Base-by-base conservation (phyloP, 176 grass and related monocot genomes). In the Musa beccarii region DNA sequence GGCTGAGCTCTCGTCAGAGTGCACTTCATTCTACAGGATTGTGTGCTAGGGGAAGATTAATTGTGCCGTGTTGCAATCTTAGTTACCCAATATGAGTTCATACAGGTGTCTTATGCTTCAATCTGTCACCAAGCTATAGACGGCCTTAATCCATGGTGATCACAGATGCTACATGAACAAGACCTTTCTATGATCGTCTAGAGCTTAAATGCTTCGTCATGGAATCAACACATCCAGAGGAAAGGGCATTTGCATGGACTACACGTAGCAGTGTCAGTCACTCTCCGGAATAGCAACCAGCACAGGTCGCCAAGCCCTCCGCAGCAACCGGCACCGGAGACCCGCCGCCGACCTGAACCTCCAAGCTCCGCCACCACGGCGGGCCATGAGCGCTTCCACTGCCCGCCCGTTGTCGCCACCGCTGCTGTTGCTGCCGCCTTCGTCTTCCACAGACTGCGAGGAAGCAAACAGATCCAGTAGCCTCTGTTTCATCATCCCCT, bases 211-310 rank as follows among this genome's bases (percentile, higher is more conserved):
- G 34, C 34, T 43, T 43, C 34, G 34, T 3, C 34, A 43, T 43
- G 34, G 34, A 43, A 43, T 43, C 34, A 6, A 6, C 34, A 43
- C 34, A 43, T 43, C 34, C 34, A 43, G 34, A 6, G 34, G 34
- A 43, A 43, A 43, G 34, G 34, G 34, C 34, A 43, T 43, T 43
- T 43, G 34, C 34, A 43, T 43, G 34, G 34, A 43, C 34, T 43
- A 43, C 34, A 43, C 34, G 3, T 6, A 43, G 34, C 6, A 51
- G 49, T 10, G 7, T 24, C 10, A 54, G 13, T 56, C 72, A 24
- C 50, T 74, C 75, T 77, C 75, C 3, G 75, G 75, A 77, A 77
- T 77, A 11, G 61, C 75, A 25, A 77, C 43, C 75, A 77, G 75
- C 20, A 66, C 59, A 13, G 75, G 75, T 10, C 75, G 59, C 75